Evolutionary conservation across 2,329 filamentous ascomycete species (phyloP), one percentile per base, ranked within the genome.

Genomic region (Mycosphaerella arachidis): DNA sequence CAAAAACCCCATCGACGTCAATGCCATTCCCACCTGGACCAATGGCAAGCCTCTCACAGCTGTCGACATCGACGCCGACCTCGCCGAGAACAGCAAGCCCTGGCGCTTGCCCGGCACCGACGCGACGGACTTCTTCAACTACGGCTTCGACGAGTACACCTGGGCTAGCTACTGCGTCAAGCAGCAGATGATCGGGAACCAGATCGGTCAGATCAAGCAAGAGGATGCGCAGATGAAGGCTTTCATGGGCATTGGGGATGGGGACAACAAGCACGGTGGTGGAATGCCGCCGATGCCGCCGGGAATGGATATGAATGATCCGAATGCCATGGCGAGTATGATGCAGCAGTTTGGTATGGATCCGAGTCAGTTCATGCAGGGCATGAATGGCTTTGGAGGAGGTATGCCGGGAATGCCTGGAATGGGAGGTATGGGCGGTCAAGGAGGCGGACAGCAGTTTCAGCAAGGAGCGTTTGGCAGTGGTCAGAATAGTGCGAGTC

Each of bases 51-150:
- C 94, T 68, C 89, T 94, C 53, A 76, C 68, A 1, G 76, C 78
- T 51, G 68, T 82, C 55, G 79, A 82, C 64, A 78, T 83, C 63
- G 81, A 82, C 63, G 78, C 79, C 51, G 78, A 82, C 63, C 72
- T 81, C 20, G 79, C 81, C 56, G 91, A 92, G 69, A 79, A 84
- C 63, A 90, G 92, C 64, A 97, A 97, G 75, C 92, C 93, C 18
- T 99, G 94, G 94, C 87, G 94, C 48, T 88, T 92, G 65, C 94
- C 94, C 0, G 94, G 94, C 51, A 92, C 93, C 10, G 94, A 99
- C 71, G 86, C 96, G 57, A 94, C 90, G 61, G 94, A 99, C 74
- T 97, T 96, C 78, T 97, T 97, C 84, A 97, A 97, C 79, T 97
- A 97, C 76, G 93, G 93, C 60, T 97, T 97, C 72, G 93, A 97